phyloP scores from a whole-genome alignment of 495 filamentous ascomycete species.

The Penicillium crystallinum region DNA sequence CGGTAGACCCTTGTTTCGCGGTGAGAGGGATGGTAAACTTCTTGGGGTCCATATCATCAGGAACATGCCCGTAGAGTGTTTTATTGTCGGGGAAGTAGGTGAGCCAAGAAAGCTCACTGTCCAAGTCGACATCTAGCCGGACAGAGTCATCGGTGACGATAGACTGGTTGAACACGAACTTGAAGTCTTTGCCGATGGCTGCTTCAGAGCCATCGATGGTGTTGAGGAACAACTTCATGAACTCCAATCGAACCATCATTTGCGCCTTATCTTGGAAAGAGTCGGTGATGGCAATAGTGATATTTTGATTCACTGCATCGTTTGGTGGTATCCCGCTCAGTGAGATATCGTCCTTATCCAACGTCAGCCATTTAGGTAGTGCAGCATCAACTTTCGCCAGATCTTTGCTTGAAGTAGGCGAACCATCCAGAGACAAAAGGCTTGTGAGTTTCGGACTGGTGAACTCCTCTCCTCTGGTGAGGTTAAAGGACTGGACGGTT shows the following conservation, averaged over 20 bases:
- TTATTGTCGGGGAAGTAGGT: slow-evolving; percentile 53
- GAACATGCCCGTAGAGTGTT: slow-evolving; percentile 59
- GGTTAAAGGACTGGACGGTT: slow-evolving; percentile 52
- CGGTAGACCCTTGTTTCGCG: slow-evolving; percentile 43
- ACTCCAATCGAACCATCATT: slow-evolving; percentile 56
- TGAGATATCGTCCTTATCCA: slow-evolving; percentile 57
- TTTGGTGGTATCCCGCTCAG: slow-evolving; percentile 61
- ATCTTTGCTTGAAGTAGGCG: slow-evolving; percentile 39
- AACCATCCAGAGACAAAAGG: slow-evolving; percentile 59
- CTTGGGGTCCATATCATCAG: slow-evolving; percentile 38
- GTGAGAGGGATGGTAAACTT: slow-evolving; percentile 46
- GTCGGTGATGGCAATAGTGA: slow-evolving; percentile 63
- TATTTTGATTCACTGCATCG: slow-evolving; percentile 51
- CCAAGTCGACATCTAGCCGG: slow-evolving; percentile 50
- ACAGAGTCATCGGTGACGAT: slow-evolving; percentile 49
- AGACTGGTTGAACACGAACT: slow-evolving; percentile 55
- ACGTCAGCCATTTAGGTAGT: slow-evolving; percentile 63
- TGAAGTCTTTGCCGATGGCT: slow-evolving; percentile 59
- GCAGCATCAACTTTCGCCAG: slow-evolving; percentile 46
- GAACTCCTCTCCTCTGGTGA: slow-evolving; percentile 50
- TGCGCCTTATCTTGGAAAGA: slow-evolving; percentile 58
- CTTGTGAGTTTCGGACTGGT: slow-evolving; percentile 49
- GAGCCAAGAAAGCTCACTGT: slow-evolving; percentile 57
- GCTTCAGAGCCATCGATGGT: slow-evolving; percentile 46
- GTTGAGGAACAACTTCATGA: slow-evolving; percentile 42